These are phyloP conservation scores for Licmophora abbreviata DNA, from an alignment of 108 stramenopile species.

Conservation along the genomic window DNA sequence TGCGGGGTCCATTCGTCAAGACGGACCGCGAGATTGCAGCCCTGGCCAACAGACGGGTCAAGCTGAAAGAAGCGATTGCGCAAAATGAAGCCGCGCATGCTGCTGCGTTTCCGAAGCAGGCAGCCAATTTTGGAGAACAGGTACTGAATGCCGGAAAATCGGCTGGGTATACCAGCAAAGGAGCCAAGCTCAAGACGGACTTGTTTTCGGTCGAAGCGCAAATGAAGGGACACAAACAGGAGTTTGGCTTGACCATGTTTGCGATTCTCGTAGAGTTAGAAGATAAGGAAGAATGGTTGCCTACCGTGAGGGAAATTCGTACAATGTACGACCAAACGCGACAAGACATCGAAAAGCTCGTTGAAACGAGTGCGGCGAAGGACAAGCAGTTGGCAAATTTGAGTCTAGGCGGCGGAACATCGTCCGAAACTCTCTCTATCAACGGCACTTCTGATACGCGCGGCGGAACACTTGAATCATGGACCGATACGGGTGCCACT, in stretches of 20 bases:
- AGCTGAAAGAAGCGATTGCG: slow-evolving; percentile 45
- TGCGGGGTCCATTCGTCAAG: slow-evolving; percentile 54
- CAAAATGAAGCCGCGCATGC: slow-evolving; percentile 45
- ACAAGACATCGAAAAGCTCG: slow-evolving; percentile 47
- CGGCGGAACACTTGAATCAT: too few relatives aligned
- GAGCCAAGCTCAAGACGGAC: slow-evolving; percentile 66
- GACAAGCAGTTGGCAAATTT: too few relatives aligned
- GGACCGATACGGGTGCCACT: too few relatives aligned
- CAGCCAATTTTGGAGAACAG: slow-evolving; percentile 51
- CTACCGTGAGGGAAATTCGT: slow-evolving; percentile 68
- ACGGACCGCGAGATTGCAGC: slow-evolving; percentile 75
- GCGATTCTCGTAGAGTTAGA: slow-evolving; percentile 50
- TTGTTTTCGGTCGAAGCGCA: slow-evolving; percentile 44
- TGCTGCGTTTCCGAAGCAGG: slow-evolving; percentile 47
- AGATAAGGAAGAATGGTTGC: slow-evolving; percentile 68
- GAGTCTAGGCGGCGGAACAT: too few relatives aligned
- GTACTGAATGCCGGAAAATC: slow-evolving; percentile 64
- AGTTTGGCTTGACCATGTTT: slow-evolving; percentile 61
- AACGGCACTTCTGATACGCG: too few relatives aligned
- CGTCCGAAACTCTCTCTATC: too few relatives aligned
- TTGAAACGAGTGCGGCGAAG: slow-evolving; percentile 15
- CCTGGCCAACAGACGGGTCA: slow-evolving; percentile 44
- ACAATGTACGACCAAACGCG: slow-evolving; percentile 61
- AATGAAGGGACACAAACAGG: slow-evolving; percentile 62
- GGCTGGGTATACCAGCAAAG: slow-evolving; percentile 45